Evolutionary conservation across 2,329 filamentous ascomycete species (phyloP), one percentile per base, ranked within the genome.

Genomic region (Plectosphaerella sp.): DNA sequence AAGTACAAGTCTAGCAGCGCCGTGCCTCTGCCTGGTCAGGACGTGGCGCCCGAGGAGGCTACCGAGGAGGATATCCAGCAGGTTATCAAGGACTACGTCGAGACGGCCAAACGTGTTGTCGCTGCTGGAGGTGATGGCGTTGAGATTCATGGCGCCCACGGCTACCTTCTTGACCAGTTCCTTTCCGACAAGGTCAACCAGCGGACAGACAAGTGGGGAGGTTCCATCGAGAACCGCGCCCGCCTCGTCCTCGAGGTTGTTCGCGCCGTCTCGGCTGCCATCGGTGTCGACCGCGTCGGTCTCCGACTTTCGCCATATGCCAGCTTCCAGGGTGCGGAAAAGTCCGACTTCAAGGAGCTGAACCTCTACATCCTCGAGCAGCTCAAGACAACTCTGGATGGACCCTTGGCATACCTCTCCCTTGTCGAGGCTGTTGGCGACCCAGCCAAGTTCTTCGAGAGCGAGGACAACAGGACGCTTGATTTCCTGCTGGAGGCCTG

Each of bases 101-200:
- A 77, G 2, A 75, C 82, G 0, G 76, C 81, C 0, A 73, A 75
- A 58, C 72, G 85, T 37, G 79, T 89, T 1, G 68, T 92, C 5
- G 73, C 81, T 56, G 86, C 84, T 1, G 91, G 90, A 0, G 81
- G 89, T 47, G 90, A 96, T 64, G 80, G 85, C 8, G 84, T 95
- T 53, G 90, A 95, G 67, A 74, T 83, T 18, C 79, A 84, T 57
- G 77, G 64, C 12, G 83, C 83, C 1, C 85, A 88, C 59, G 84
- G 86, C 4, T 90, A 89, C 61, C 72, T 91, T 2, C 64, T 87
- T 9, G 77, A 79, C 52, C 77, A 86, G 58, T 91, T 90, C 64
- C 70, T 87, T 14, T 85, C 77, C 5, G 78, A 79, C 4, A 67
- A 78, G 10, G 75, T 72, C 48, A 87, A 87, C 63, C 71, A 73